Conservation (phyloP, 345 rosid species). For the Brassica incana region DNA sequence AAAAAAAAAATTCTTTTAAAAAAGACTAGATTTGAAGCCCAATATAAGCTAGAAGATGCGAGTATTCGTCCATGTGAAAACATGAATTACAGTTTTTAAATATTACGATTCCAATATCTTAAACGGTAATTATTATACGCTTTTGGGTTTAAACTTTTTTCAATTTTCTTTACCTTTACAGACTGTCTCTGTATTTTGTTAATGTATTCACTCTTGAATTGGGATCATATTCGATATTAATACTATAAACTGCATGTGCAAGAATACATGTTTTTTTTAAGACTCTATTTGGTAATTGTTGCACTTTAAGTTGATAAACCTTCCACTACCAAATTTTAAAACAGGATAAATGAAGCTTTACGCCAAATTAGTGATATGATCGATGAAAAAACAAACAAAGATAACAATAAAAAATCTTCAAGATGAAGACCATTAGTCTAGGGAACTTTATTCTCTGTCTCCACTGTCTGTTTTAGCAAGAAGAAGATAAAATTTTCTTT, state of each 20-base stretch:
- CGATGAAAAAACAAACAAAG: too few species aligned
- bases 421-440: slow-evolving; percentile 10
- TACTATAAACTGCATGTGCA: background rate
- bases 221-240: background rate
- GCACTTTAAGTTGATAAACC: too few species aligned
- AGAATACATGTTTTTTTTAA: too few species aligned
- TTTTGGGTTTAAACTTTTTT: background rate
- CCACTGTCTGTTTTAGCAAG: background rate
- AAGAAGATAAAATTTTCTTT: background rate
- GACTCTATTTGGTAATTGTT: too few species aligned
- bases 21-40: background rate
- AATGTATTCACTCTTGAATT: background rate
- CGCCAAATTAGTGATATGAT: background rate
- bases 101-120: slow-evolving; percentile 14
- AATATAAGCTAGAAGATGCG: background rate
- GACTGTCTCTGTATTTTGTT: background rate
- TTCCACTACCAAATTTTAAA: too few species aligned
- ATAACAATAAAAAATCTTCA: background rate
- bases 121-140: slow-evolving; percentile 12
- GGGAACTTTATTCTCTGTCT: background rate
- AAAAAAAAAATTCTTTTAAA: background rate
- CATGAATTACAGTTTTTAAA: slow-evolving; percentile 14
- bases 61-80: background rate
- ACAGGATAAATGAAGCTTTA: too few species aligned
- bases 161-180: background rate